Conservation (phyloP, 1,284 basidiomycete species). For the Sporisorium scitamineum region DNA sequence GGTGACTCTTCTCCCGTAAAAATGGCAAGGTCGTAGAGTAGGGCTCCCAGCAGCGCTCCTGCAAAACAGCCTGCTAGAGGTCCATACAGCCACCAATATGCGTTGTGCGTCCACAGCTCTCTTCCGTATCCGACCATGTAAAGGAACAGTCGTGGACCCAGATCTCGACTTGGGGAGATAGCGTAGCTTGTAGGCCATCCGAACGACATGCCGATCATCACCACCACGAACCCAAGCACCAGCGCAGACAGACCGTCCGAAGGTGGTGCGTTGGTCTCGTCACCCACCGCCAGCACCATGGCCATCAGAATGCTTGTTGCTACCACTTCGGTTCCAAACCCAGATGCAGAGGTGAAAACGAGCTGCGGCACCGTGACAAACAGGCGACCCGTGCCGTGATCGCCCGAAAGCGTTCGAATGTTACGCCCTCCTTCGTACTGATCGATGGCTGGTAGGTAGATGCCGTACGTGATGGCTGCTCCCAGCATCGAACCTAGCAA, state of each 20-base stretch:
- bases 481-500: constrained; percentile 79
- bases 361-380: constrained; percentile 77
- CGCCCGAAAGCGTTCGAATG: constrained; percentile 75
- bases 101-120: constrained; percentile 71
- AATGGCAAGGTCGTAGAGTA: constrained; percentile 69
- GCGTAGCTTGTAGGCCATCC: constrained; percentile 76
- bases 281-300: constrained; percentile 46
- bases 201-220: constrained; percentile 74
- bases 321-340: constrained; percentile 50
- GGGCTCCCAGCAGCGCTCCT: constrained; percentile 67
- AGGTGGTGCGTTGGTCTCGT: constrained; percentile 71
- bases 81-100: constrained; percentile 83
- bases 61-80: constrained; percentile 68
- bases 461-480: constrained; percentile 78
- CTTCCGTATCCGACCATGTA: constrained; percentile 76
- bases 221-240: constrained; percentile 74
- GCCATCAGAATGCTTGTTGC: constrained; percentile 57
- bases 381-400: constrained; percentile 75
- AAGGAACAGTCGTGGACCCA: constrained; percentile 76
- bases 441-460: constrained; percentile 81
- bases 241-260: constrained; percentile 74
- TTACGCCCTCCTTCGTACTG: constrained; percentile 77
- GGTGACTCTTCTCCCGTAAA: constrained; percentile 68
- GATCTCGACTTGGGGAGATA: constrained; percentile 77
- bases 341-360: constrained; percentile 30